phyloP scores from a whole-genome alignment of 2,329 filamentous ascomycete species.

The Pyrenochaeta sp. region DNA sequence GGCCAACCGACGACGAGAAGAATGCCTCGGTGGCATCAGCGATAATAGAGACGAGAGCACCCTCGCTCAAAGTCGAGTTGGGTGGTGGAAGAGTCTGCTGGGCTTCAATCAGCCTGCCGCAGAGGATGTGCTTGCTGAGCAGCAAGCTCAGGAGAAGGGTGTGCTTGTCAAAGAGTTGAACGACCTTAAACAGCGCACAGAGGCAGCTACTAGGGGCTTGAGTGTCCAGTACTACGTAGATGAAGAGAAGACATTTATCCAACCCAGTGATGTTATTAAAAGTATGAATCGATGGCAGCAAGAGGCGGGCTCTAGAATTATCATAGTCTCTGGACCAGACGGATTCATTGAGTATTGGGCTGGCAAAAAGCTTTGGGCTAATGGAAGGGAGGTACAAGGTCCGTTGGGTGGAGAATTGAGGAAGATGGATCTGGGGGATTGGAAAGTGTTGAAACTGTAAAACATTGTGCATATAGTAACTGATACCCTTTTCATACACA shows the following conservation, averaged over 20 bases:
- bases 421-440: slow-evolving; percentile 64
- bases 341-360: slow-evolving; percentile 85
- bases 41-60: slow-evolving; percentile 44
- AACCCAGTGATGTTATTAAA: slow-evolving; percentile 46
- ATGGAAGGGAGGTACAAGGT: slow-evolving; percentile 77
- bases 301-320: slow-evolving; percentile 64
- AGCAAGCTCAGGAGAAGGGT: slow-evolving; percentile 40
- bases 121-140: slow-evolving; percentile 9
- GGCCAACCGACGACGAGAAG: slow-evolving; percentile 74
- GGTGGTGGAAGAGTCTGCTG: slow-evolving; percentile 40
- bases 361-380: slow-evolving; percentile 78
- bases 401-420: slow-evolving; percentile 73
- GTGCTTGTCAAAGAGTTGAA: slow-evolving; percentile 69
- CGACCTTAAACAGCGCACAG: slow-evolving; percentile 60
- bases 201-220: slow-evolving; percentile 25
- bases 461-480: slow-evolving; percentile 11
- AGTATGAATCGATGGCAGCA: slow-evolving; percentile 23
- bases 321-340: slow-evolving; percentile 90
- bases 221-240: slow-evolving; percentile 81
- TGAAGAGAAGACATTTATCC: slow-evolving; percentile 74
- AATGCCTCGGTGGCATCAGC: slow-evolving; percentile 68
- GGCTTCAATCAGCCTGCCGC: slow-evolving; percentile 19
- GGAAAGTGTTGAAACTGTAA: slow-evolving; percentile 67
- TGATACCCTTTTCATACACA: slow-evolving; percentile 16
- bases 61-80: slow-evolving; percentile 15